Percentiles rank a stretch among this genome's conserved stretches.
Evolutionary conservation across 495 filamentous ascomycete species (phyloP).

Genomic region (Halenospora varia): DNA sequence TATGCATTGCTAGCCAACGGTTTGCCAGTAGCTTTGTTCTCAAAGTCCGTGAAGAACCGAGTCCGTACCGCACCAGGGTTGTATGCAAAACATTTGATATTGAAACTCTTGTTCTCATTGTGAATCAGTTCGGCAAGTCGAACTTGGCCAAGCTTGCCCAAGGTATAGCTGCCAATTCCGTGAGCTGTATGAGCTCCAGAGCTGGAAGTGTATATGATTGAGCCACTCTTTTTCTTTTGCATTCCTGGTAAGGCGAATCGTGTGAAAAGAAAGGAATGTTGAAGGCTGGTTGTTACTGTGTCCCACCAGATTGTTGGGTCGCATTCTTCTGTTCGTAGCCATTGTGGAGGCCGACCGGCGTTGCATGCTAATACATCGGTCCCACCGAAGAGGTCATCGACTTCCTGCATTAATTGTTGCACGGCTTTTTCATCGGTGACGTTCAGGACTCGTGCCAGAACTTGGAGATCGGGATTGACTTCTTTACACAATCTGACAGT

Average conservation of each 20-base stretch:
- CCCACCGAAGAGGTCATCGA: background rate
- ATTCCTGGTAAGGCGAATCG: background rate
- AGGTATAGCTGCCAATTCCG: background rate
- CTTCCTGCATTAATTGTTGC: background rate
- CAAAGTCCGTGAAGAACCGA: background rate
- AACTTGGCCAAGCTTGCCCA: background rate
- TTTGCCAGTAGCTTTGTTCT: background rate
- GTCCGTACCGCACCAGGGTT: background rate
- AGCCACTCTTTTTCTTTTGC: background rate
- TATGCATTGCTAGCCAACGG: background rate
- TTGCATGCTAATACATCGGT: background rate
- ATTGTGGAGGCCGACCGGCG: background rate
- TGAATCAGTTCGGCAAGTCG: background rate
- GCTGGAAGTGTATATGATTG: background rate
- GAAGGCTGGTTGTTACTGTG: background rate
- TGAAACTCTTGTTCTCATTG: background rate
- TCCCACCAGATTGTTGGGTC: background rate
- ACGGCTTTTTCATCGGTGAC: background rate
- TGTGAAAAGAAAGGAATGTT: background rate
- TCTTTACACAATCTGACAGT: background rate
- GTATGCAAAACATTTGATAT: background rate
- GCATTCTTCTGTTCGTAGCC: background rate
- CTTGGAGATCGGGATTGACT: background rate
- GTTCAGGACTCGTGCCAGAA: background rate
- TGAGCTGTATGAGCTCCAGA: background rate